These are phyloP conservation scores for Salix purpurea DNA, from an alignment of 345 rosid species.

Conservation along the genomic window DNA sequence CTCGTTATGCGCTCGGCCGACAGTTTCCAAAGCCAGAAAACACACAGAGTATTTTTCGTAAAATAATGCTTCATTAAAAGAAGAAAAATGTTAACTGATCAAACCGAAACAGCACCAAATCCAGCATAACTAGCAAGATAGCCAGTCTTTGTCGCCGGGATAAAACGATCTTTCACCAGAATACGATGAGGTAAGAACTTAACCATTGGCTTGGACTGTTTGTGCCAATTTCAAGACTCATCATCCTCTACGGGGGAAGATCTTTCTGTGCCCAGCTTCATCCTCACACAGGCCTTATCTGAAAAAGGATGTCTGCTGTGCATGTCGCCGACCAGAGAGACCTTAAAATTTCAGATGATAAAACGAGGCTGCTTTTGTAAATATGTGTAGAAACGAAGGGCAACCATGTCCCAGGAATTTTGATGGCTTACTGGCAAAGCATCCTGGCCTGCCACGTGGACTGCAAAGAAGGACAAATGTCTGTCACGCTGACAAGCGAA, in stretches of 20 bases:
- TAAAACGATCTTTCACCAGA: no score
- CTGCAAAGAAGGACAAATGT: conserved; percentile 10
- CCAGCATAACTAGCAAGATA: no score
- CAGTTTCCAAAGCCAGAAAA: neutral
- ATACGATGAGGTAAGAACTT: no score
- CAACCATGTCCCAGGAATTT: neutral
- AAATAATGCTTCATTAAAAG: neutral
- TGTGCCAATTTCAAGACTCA: neutral
- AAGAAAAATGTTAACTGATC: no score
- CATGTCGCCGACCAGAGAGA: neutral
- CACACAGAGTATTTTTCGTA: no score
- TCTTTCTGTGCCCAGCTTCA: neutral
- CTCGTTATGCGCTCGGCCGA: neutral
- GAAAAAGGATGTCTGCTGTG: neutral
- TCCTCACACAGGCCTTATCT: neutral
- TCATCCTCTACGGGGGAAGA: neutral
- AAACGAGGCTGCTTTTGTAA: neutral
- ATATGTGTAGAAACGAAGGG: neutral
- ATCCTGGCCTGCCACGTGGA: conserved; percentile 20
- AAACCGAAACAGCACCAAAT: no score
- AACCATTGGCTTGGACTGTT: neutral
- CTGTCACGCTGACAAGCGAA: conserved; percentile 2
- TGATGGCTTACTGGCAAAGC: conserved; percentile 1
- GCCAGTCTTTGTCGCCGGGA: no score
- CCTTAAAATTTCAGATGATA: neutral